Conservation (phyloP, 495 filamentous ascomycete species). For the Arthonia radiata region DNA sequence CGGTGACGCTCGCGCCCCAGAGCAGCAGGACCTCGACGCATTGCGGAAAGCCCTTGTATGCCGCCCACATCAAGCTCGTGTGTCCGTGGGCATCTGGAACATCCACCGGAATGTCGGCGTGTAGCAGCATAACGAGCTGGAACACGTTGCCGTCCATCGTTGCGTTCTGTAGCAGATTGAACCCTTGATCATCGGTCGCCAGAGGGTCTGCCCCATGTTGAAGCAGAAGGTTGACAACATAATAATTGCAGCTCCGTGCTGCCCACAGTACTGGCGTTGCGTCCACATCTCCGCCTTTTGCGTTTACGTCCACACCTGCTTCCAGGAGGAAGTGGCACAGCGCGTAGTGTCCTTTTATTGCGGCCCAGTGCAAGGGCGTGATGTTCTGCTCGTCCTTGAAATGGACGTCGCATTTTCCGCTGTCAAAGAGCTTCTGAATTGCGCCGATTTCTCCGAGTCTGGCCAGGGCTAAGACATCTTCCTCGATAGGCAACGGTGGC, state of each 20-base stretch:
- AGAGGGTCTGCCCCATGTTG: constrained; percentile 74
- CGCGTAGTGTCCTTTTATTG: constrained; percentile 95
- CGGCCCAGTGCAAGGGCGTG: constrained; percentile 95
- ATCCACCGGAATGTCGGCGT: constrained; percentile 85
- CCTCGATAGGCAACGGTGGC: constrained; percentile 27
- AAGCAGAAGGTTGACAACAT: constrained; percentile 57
- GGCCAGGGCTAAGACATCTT: constrained; percentile 91
- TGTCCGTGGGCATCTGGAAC: constrained; percentile 69
- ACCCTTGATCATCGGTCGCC: constrained; percentile 73
- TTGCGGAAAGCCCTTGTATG: constrained; percentile 80
- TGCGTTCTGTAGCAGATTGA: constrained; percentile 87
- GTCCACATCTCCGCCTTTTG: constrained; percentile 77
- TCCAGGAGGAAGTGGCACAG: constrained; percentile 90
- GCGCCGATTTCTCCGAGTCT: constrained; percentile 61
- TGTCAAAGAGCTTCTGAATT: constrained; percentile 73
- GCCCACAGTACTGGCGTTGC: constrained; percentile 94
- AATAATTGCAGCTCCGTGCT: constrained; percentile 79
- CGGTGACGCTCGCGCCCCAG: constrained; percentile 87
- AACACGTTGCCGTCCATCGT: constrained; percentile 96
- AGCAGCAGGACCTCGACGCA: constrained; percentile 82
- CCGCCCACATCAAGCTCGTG: constrained; percentile 92
- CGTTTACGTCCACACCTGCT: constrained; percentile 73
- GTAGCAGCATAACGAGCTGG: constrained; percentile 61
- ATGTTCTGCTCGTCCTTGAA: constrained; percentile 79
- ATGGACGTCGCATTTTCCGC: constrained; percentile 51